These are phyloP conservation scores for Microsporum audouinii DNA, from an alignment of 2,329 filamentous ascomycete species.

Conservation along the genomic window DNA sequence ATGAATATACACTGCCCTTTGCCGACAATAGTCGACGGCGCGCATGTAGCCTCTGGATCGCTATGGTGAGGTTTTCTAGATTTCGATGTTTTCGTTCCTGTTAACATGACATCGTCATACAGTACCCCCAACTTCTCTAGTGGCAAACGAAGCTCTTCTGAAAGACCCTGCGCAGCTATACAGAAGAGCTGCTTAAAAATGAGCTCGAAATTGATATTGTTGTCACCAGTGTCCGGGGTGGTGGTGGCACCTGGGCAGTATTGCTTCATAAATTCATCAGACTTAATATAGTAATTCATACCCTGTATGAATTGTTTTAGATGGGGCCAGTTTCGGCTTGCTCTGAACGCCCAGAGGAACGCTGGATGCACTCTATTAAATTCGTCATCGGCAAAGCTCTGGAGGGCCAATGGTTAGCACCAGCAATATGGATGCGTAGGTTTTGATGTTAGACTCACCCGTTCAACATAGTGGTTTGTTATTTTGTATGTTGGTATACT, in stretches of 20 bases:
- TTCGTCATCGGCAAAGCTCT: slow-evolving; percentile 54
- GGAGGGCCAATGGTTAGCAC: not conserved
- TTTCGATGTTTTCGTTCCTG: slow-evolving; percentile 37
- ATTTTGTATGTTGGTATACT: slow-evolving; percentile 50
- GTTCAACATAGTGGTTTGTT: slow-evolving; percentile 63
- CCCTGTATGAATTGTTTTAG: slow-evolving; percentile 56
- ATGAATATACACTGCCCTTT: slow-evolving; percentile 73
- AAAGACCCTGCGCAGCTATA: slow-evolving; percentile 62
- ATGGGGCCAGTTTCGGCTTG: slow-evolving; percentile 63
- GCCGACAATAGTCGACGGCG: slow-evolving; percentile 38
- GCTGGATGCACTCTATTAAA: slow-evolving; percentile 67
- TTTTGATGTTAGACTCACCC: slow-evolving; percentile 32
- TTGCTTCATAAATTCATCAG: slow-evolving; percentile 38
- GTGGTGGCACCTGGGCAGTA: slow-evolving; percentile 37
- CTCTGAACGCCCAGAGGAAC: slow-evolving; percentile 79
- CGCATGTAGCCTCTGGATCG: slow-evolving; percentile 31
- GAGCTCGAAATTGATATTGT: slow-evolving; percentile 58
- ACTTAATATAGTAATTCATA: slow-evolving; percentile 60
- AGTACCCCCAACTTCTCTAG: slow-evolving; percentile 56
- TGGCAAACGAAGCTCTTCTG: slow-evolving; percentile 52
- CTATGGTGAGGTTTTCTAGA: slow-evolving; percentile 14
- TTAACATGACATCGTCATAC: slow-evolving; percentile 65
- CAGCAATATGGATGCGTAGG: not conserved
- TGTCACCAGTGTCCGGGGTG: slow-evolving; percentile 30
- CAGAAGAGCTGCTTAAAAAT: slow-evolving; percentile 78